Evolutionary conservation across 2,329 filamentous ascomycete species (phyloP), one percentile per base, ranked within the genome.

Genomic region (Cladorrhinum sp.): DNA sequence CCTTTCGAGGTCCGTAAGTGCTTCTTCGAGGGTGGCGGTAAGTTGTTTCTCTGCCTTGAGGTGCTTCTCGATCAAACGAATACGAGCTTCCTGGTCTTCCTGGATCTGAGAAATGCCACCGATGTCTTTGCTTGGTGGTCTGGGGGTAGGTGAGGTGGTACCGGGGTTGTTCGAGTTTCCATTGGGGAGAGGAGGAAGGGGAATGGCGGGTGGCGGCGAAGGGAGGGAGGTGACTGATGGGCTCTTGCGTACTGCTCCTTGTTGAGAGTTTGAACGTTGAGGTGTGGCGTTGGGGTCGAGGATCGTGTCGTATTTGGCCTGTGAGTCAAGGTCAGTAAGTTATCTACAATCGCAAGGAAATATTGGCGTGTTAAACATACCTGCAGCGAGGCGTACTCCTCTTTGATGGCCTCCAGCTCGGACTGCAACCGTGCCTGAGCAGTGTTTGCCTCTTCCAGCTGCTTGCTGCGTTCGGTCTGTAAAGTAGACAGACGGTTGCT

Each of bases 11-110:
- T 99, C 95, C 1, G 92, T 94, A 28, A 99, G 86, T 6, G 95
- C 95, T 76, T 98, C 94, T 75, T 99, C 95, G 42, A 99, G 84
- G 1, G 94, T 98, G 53, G 91, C 89, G 0, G 94, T 99, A 62
- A 99, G 87, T 74, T 98, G 94, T 73, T 96, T 96, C 80, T 99
- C 95, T 2, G 95, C 95, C 66, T 90, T 89, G 23, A 99, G 84
- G 72, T 98, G 92, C 80, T 97, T 98, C 80, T 99, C 94, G 65
- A 99, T 96, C 6, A 92, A 96, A 62, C 90, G 88, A 72, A 99
- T 96, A 65, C 93, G 92, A 49, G 91, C 90, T 73, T 99, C 95
- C 74, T 97, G 93, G 69, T 99, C 95, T 71, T 98, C 94, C 62
- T 94, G 86, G 66, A 96, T 84, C 70, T 97, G 93, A 55, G 88